Evolutionary conservation across 345 rosid genomes (phyloP).

Genomic region (Barbarea vulgaris): DNA sequence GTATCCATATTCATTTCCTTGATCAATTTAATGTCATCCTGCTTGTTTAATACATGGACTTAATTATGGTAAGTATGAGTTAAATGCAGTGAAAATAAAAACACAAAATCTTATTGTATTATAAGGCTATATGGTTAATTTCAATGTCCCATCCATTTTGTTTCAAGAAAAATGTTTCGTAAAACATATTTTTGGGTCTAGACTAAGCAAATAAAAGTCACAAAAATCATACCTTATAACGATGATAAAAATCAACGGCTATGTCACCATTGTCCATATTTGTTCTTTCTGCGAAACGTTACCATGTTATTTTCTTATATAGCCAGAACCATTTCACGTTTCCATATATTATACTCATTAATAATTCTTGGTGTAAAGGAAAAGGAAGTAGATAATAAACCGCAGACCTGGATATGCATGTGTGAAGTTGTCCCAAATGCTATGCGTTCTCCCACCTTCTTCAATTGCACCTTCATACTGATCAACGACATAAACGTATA

Average conservation of each 20-base stretch:
- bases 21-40: slow-evolving; percentile 48
- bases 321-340: neutral
- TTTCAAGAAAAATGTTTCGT: neutral
- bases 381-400: neutral
- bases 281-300: neutral
- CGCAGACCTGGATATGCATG: slow-evolving; percentile 39
- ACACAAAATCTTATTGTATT: neutral
- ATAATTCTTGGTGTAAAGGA: neutral
- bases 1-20: slow-evolving; percentile 44
- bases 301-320: neutral
- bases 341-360: neutral
- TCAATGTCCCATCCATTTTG: no score
- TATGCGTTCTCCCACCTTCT: slow-evolving; percentile 45
- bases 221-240: neutral
- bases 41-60: neutral
- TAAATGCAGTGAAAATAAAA: neutral
- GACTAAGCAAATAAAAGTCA: neutral
- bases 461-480: slow-evolving; percentile 47
- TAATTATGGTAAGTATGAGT: neutral
- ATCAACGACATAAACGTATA: slow-evolving; percentile 2
- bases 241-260: neutral
- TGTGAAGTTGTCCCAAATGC: slow-evolving; percentile 45
- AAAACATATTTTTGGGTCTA: neutral
- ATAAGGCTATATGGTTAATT: no score
- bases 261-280: neutral